Evolutionary conservation across 345 rosid genomes (phyloP), one percentile per base, ranked within the genome.

Genomic region (Geranium brycei): DNA sequence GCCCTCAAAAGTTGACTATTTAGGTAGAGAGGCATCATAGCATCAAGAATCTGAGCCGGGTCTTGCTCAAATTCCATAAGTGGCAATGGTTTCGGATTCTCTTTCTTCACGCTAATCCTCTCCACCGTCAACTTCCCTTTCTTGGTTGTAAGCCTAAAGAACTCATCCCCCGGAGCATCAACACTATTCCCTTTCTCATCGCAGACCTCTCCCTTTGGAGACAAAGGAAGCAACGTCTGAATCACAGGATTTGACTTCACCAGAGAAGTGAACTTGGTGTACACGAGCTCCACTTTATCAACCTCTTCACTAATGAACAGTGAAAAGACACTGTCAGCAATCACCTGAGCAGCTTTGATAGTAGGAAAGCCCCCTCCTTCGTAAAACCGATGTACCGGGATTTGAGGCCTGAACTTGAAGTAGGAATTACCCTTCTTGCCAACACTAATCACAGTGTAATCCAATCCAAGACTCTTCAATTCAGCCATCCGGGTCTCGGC

Each of bases 1-100:
- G 91, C 89, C 72, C 91, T 84, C 78, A 91, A 71, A 72, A 89
- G 84, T 80, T 87, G 98, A 70, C 95, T 84, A 65, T 89, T 89
- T 71, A 89, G 41, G 76, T 91, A 89, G 71, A 89, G 78, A 59
- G 96, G 98, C 87, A 89, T 78, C 96, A 89, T 81, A 10, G 96
- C 95, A 72, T 91, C 96, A 56, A 91, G 87, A 76, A 89, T 91
- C 80, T 89, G 96, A 73, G 74, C 85, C 2, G 95, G 96, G 62
- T 89, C 95, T 75, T 89, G 96, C 78, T 89, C 98, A 66, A 91
- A 89, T 77, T 78, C 77, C 92, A 81, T 67, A 68, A 91, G 82
- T 0, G 98, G 91, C 1, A 81, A 77, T 19, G 82, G 60, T 56
- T 65, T 75, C 1, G 66, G 77, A 16, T 64, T 68, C 51, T 66